Base-by-base conservation (phyloP, 2,329 filamentous ascomycete genomes). In the Diaporthe sp. region DNA sequence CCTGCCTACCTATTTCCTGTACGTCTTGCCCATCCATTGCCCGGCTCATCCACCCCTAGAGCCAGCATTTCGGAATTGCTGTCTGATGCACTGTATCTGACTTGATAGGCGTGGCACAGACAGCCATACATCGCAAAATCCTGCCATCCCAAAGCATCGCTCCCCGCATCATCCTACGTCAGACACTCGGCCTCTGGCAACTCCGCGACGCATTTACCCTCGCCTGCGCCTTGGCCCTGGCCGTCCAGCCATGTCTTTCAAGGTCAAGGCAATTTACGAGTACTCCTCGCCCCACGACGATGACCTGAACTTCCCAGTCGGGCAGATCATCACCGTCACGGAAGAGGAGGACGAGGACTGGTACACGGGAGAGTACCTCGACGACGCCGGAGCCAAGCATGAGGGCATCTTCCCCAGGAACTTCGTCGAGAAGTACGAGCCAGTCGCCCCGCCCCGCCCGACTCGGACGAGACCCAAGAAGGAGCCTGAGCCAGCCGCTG, bases 401-500 rank as follows among this genome's bases (percentile, higher is more conserved):
- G 92, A 96, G 82, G 96, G 96, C 79, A 94, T 98, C 80, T 98
- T 98, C 84, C 96, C 95, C 70, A 93, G 94, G 83, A 99, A 98
- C 86, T 99, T 99, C 83, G 97, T 99, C 81, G 97, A 99, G 85
- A 95, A 93, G 86, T 97, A 95, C 85, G 96, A 98, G 84, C 97
- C 97, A 51, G 94, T 92, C 74, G 94, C 96, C 78, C 97, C 97
- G 76, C 95, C 96, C 76, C 92, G 97, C 75, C 97, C 97, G 75
- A 90, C 91, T 77, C 92, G 97, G 81, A 88, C 91, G 22, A 92
- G 94, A 79, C 44, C 76, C n/a, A 96, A 93, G 87, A 94, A 92
- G 82, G 92, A 93, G 51, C 75, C 82, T 34, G 77, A 77, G 44
- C 79, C 79, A 22, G 77, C 78, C 58, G 65, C 76, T 10, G 77